These are phyloP conservation scores for Kentomonas sorsogonicus DNA, from an alignment of 208 protist species.

Conservation along the genomic window DNA sequence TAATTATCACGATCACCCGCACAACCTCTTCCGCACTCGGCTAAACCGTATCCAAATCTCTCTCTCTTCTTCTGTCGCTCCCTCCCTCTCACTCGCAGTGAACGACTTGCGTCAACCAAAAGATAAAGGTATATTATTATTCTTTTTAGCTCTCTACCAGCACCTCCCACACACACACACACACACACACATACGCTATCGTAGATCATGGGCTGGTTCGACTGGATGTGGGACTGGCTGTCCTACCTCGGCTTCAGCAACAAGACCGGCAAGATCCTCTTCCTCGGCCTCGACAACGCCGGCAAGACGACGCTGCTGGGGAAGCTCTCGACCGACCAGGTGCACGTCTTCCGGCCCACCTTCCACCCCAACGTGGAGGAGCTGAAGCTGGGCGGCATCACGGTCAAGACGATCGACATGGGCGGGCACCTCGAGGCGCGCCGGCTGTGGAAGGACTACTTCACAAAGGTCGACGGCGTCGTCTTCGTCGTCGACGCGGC, in stretches of 20 bases:
- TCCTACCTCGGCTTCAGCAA: constrained; percentile 88
- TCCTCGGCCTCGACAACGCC: constrained; percentile 99
- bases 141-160: not conserved
- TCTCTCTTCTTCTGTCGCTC: too few relatives aligned
- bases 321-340: constrained; percentile 86
- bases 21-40: too few relatives aligned
- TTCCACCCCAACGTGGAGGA: constrained; percentile 96
- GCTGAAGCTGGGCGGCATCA: constrained; percentile 97
- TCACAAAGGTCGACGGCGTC: constrained; percentile 97
- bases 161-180: not conserved
- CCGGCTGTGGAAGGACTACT: constrained; percentile 99
- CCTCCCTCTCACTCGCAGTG: too few relatives aligned
- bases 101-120: too few relatives aligned
- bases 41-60: too few relatives aligned
- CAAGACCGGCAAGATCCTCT: constrained; percentile 95
- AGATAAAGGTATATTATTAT: too few relatives aligned
- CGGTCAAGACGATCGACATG: constrained; percentile 99
- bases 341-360: constrained; percentile 86
- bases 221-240: constrained; percentile 92
- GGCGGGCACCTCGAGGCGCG: constrained; percentile 97
- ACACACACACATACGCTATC: not conserved
- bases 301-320: constrained; percentile 99
- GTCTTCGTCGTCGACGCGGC: constrained; percentile 99
- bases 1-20: too few relatives aligned
- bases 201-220: constrained; percentile 61